These are phyloP conservation scores for Alternaria sp. DNA, from an alignment of 2,329 filamentous ascomycete species.

Conservation along the genomic window DNA sequence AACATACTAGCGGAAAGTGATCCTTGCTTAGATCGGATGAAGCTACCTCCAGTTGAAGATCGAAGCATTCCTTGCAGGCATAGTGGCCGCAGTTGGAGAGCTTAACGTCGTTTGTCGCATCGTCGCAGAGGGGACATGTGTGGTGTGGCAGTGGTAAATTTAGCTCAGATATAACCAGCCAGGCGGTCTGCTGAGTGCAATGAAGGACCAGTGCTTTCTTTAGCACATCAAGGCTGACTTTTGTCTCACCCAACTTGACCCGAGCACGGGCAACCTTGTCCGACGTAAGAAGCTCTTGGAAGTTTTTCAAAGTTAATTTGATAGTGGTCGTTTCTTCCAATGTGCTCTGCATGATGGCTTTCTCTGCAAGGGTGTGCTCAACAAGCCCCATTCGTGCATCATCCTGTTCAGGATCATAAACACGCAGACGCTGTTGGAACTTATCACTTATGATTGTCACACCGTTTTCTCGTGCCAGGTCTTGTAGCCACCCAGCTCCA, in stretches of 20 bases:
- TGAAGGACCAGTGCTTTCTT: slow-evolving; percentile 3
- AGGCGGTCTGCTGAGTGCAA: slow-evolving; percentile 1
- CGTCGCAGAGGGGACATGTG: slow-evolving; percentile 1
- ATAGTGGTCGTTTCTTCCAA: neutral
- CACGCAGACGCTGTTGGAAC: slow-evolving; percentile 6
- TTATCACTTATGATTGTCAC: slow-evolving; percentile 7
- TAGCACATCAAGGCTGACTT: slow-evolving; percentile 9
- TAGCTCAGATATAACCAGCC: neutral
- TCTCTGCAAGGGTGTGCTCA: slow-evolving; percentile 1
- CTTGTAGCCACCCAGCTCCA: slow-evolving; percentile 5
- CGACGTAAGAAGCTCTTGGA: slow-evolving; percentile 1
- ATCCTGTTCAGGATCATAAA: slow-evolving; percentile 5
- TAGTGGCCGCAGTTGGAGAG: slow-evolving; percentile 18
- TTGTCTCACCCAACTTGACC: neutral
- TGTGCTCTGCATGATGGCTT: neutral
- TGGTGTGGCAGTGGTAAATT: neutral
- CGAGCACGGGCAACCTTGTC: neutral
- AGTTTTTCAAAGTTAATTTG: neutral
- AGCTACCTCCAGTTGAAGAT: slow-evolving; percentile 17
- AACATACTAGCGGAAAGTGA: slow-evolving; percentile 11
- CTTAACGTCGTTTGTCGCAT: slow-evolving; percentile 2
- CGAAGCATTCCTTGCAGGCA: slow-evolving; percentile 23
- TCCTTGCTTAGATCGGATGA: slow-evolving; percentile 5
- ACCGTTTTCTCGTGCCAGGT: neutral
- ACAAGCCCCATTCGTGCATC: neutral